A percentile compares a stretch with the other conserved stretches of the same genome.
Conservation (phyloP, 768 basidiomycete species). For the Mycena rosella region DNA sequence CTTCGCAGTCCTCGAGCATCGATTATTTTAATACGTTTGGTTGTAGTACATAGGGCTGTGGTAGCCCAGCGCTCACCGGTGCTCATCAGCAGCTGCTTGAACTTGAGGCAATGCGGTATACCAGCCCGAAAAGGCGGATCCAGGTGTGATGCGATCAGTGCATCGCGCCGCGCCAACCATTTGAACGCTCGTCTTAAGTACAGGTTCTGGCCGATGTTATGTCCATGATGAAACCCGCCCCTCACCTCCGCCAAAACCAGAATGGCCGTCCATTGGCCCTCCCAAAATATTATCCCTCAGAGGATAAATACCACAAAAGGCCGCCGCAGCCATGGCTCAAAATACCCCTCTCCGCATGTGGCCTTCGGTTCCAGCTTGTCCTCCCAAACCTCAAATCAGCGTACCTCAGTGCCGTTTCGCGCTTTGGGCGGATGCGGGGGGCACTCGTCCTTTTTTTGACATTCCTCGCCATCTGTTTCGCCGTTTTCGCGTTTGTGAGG, state of each 20-base stretch:
- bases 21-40: too few species aligned
- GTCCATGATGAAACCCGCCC: conserved; percentile 20
- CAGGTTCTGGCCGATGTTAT: background rate
- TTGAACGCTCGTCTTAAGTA: too few species aligned
- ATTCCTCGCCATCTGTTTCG: conserved; percentile 62
- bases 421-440: conserved; percentile 56
- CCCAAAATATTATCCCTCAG: conserved; percentile 26
- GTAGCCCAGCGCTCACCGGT: too few species aligned
- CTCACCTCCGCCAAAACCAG: conserved; percentile 23
- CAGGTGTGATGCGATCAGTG: too few species aligned
- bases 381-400: conserved; percentile 24
- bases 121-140: too few species aligned
- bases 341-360: conserved; percentile 24
- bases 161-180: too few species aligned
- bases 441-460: conserved; percentile 63
- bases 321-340: conserved; percentile 28
- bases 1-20: too few species aligned
- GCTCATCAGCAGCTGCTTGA: too few species aligned
- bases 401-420: background rate
- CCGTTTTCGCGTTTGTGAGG: conserved; percentile 70
- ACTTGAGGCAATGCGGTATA: too few species aligned
- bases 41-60: too few species aligned
- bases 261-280: conserved; percentile 25
- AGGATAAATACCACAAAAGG: conserved; percentile 33
- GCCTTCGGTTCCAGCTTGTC: conserved; percentile 19